A percentile compares a stretch with the other conserved stretches of the same genome.
Conservation (phyloP, 2,329 filamentous ascomycete species). For the Talaromyces amestolkiae region DNA sequence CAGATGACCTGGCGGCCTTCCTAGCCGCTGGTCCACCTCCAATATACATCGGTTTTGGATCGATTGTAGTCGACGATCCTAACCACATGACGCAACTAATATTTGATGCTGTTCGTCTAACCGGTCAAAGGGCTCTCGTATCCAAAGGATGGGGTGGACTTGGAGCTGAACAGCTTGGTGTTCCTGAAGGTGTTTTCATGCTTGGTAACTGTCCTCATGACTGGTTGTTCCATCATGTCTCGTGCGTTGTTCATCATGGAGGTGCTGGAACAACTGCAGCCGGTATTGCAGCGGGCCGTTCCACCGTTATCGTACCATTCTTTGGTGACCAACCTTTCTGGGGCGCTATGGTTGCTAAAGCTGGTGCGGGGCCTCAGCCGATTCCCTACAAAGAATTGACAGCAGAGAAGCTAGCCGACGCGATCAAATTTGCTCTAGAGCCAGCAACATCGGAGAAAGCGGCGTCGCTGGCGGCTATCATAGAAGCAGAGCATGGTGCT, state of each 20-base stretch:
- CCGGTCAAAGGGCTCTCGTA: constrained; percentile 73
- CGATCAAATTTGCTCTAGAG: constrained; percentile 61
- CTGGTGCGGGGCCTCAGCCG: constrained; percentile 69
- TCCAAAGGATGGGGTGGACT: constrained; percentile 88
- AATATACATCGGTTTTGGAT: constrained; percentile 80
- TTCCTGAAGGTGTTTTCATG: constrained; percentile 79
- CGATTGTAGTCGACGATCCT: constrained; percentile 76
- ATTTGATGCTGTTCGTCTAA: constrained; percentile 65
- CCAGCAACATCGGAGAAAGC: constrained; percentile 59
- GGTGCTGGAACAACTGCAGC: constrained; percentile 85
- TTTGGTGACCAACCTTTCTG: constrained; percentile 84
- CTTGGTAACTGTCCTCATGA: constrained; percentile 83
- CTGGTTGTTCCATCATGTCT: constrained; percentile 80
- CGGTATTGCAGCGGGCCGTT: constrained; percentile 75
- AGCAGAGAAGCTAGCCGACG: constrained; percentile 62
- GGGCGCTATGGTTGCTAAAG: constrained; percentile 71
- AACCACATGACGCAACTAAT: constrained; percentile 68
- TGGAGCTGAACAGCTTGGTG: constrained; percentile 59
- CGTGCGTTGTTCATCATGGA: constrained; percentile 81
- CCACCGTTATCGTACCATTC: constrained; percentile 81
- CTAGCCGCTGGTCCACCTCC: constrained; percentile 67
- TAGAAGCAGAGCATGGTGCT: constrained; percentile 53
- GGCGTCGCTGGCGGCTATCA: constrained; percentile 56
- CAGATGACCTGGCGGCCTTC: constrained; percentile 64
- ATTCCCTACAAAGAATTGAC: constrained; percentile 68